These are phyloP conservation scores for Pseudogymnoascus sp. DNA, from an alignment of 2,329 filamentous ascomycete species.

Conservation along the genomic window DNA sequence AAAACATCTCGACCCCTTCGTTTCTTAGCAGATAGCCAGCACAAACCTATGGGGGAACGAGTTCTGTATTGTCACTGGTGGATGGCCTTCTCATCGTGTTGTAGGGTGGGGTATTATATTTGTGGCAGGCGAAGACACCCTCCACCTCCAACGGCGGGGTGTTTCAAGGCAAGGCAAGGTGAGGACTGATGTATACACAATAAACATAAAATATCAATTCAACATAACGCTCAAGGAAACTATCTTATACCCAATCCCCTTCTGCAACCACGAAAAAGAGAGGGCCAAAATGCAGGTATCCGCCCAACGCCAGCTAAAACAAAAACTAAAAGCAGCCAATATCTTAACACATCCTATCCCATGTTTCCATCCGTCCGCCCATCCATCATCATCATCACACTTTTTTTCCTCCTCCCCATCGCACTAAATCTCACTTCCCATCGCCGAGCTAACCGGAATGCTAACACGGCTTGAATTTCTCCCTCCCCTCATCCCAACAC, in stretches of 20 bases:
- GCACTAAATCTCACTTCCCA: not conserved
- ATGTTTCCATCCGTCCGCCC: not conserved
- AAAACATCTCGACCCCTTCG: no score
- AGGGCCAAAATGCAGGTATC: constrained; percentile 7
- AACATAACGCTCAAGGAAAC: constrained; percentile 3
- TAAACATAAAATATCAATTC: constrained; percentile 8
- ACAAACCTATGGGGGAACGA: no score
- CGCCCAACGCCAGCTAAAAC: constrained; percentile 4
- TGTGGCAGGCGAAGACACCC: not conserved
- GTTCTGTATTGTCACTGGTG: no score
- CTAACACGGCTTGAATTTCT: not conserved
- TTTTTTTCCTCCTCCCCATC: not conserved
- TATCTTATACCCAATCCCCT: constrained; percentile 9
- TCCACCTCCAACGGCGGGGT: no score
- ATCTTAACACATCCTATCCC: constrained; percentile 3
- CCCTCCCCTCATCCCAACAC: constrained; percentile 4
- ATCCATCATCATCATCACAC: constrained; percentile 7
- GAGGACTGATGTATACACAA: not conserved
- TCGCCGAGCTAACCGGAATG: constrained; percentile 1
- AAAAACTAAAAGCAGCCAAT: not conserved
- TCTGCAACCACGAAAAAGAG: not conserved
- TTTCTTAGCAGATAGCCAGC: no score
- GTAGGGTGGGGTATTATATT: not conserved
- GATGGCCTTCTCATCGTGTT: not conserved
- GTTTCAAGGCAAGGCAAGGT: not conserved